phyloP scores from a whole-genome alignment of 129 eudicot species.

The Chrysanthemum seticuspe region DNA sequence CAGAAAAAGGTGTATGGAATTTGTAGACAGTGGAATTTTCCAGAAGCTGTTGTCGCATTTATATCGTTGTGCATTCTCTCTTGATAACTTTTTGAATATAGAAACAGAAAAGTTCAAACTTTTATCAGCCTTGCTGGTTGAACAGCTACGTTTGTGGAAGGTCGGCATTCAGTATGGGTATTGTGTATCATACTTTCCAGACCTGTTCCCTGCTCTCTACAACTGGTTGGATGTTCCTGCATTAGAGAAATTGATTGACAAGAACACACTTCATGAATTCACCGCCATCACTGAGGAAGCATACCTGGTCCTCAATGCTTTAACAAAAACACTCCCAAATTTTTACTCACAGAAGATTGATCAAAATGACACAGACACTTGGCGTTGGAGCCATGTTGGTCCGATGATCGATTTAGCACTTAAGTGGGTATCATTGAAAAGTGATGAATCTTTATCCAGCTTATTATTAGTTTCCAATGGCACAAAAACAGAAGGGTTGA shows the following conservation, averaged over 20 bases:
- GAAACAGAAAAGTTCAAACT: constrained; percentile 63
- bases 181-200: constrained; percentile 59
- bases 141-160: constrained; percentile 86
- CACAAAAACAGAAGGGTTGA: constrained; percentile 21
- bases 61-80: constrained; percentile 53
- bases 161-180: constrained; percentile 68
- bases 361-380: constrained; percentile 36
- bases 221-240: constrained; percentile 72
- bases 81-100: constrained; percentile 63
- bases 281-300: constrained; percentile 66
- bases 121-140: constrained; percentile 64
- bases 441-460: constrained; percentile 45
- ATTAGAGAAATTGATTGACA: constrained; percentile 50
- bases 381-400: constrained; percentile 77
- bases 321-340: constrained; percentile 72
- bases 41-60: constrained; percentile 69
- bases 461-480: constrained; percentile 26
- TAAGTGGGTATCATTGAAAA: constrained; percentile 54
- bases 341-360: constrained; percentile 38
- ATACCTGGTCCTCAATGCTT: constrained; percentile 61
- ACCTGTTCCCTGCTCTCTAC: constrained; percentile 68
- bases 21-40: constrained; percentile 51
- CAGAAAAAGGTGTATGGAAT: constrained; percentile 53
- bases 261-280: constrained; percentile 55
- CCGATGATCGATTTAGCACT: constrained; percentile 78